These are phyloP conservation scores for Fusarium circinatum DNA, from an alignment of 2,329 filamentous ascomycete genomes.

Conservation along the genomic window DNA sequence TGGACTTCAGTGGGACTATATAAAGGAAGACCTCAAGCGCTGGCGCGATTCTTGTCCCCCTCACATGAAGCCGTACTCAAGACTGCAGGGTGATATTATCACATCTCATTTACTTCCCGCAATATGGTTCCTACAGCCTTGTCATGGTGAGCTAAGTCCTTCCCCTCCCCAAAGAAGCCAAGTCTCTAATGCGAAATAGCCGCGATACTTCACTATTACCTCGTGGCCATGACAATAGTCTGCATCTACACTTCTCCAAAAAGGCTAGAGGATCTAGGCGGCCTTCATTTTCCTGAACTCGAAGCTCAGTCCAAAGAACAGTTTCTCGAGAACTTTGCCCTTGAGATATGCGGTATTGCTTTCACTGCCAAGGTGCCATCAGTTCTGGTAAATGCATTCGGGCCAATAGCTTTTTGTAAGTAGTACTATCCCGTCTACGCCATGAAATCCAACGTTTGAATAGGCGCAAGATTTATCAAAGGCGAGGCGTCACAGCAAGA, in stretches of 20 bases:
- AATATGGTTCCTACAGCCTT: constrained; percentile 54
- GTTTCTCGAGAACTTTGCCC: constrained; percentile 49
- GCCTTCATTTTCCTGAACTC: neutral
- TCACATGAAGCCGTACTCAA: constrained; percentile 48
- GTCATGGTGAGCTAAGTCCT: constrained; percentile 51
- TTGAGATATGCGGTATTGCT: constrained; percentile 56
- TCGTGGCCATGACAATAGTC: constrained; percentile 51
- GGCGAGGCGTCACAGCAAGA: constrained; percentile 45
- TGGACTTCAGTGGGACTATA: constrained; percentile 29
- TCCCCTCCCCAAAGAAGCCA: accelerated
- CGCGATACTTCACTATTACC: constrained; percentile 55
- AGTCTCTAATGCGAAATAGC: constrained; percentile 43
- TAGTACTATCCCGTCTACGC: neutral
- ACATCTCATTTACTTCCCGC: constrained; percentile 46
- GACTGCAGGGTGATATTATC: neutral
- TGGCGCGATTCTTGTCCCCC: constrained; percentile 50
- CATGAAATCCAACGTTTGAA: neutral
- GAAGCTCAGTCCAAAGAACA: constrained; percentile 19
- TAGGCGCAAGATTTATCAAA: constrained; percentile 48
- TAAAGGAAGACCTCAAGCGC: constrained; percentile 34
- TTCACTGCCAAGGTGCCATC: constrained; percentile 55
- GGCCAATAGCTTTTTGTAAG: constrained; percentile 59
- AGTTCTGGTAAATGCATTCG: constrained; percentile 60
- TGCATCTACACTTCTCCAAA: constrained; percentile 14
- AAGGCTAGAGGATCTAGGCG: constrained; percentile 3